Conservation (phyloP, 352 stramenopile genomes). For the Phytophthora citricola region DNA sequence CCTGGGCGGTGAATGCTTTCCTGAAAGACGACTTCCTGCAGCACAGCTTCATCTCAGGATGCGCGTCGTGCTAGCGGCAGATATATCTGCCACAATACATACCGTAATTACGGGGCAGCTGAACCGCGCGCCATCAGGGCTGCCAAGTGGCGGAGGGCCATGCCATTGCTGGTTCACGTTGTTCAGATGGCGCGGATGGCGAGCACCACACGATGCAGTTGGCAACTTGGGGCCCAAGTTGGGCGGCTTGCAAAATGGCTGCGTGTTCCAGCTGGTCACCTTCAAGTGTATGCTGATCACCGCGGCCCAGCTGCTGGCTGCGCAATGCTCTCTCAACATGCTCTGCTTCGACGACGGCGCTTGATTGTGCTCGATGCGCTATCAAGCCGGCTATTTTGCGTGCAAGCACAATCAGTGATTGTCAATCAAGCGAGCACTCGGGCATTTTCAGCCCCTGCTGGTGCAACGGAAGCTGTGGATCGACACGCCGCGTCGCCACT, state of each 20-base stretch:
- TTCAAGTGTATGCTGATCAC: constrained; percentile 37
- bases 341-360: constrained; percentile 1
- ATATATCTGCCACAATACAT: not conserved
- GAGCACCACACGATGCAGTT: not conserved
- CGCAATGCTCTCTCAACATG: constrained; percentile 8
- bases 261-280: constrained; percentile 7
- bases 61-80: not conserved
- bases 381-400: not conserved
- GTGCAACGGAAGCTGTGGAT: constrained; percentile 15
- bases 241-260: constrained; percentile 4
- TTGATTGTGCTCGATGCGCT: constrained; percentile 16
- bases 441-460: constrained; percentile 17
- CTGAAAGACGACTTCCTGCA: not conserved
- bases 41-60: constrained; percentile 8
- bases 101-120: not conserved
- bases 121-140: constrained; percentile 1
- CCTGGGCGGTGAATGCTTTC: constrained; percentile 1
- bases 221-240: too few relatives aligned
- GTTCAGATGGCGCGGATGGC: not conserved
- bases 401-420: not conserved
- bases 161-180: too few relatives aligned
- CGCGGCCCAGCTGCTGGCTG: constrained; percentile 26
- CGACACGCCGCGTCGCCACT: not conserved
- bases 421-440: not conserved
- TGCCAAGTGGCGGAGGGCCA: not conserved